Evolutionary conservation across 2,329 filamentous ascomycete species (phyloP).

Genomic region (Stachybotrys echinatus): DNA sequence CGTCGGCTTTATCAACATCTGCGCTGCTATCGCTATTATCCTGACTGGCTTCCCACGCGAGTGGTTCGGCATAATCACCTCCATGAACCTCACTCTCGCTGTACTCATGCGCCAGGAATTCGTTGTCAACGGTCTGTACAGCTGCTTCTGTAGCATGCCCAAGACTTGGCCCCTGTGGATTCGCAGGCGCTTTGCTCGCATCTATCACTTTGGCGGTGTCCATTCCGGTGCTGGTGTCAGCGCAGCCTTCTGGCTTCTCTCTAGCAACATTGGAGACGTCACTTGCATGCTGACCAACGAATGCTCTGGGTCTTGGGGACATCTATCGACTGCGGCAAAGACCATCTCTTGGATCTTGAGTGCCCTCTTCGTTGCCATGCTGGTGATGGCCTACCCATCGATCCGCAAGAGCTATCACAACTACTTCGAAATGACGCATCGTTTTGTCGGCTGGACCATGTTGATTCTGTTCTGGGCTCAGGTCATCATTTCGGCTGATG

Average conservation of each 20-base stretch:
- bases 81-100: slow-evolving; percentile 36
- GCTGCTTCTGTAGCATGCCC: slow-evolving; percentile 28
- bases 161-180: slow-evolving; percentile 35
- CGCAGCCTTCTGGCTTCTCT: slow-evolving; percentile 32
- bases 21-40: not conserved
- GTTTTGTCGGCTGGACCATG: slow-evolving; percentile 61
- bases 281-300: slow-evolving; percentile 12
- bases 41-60: not conserved
- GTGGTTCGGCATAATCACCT: not conserved
- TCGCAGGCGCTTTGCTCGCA: slow-evolving; percentile 31
- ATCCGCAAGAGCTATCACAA: slow-evolving; percentile 57
- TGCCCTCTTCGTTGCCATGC: slow-evolving; percentile 47
- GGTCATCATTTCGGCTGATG: not conserved
- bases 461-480: slow-evolving; percentile 43
- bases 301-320: slow-evolving; percentile 11
- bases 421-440: slow-evolving; percentile 60
- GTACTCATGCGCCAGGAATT: slow-evolving; percentile 43
- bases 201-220: slow-evolving; percentile 40
- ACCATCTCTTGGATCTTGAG: slow-evolving; percentile 48
- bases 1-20: not conserved
- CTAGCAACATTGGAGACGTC: slow-evolving; percentile 20
- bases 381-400: slow-evolving; percentile 52
- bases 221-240: slow-evolving; percentile 34
- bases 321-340: slow-evolving; percentile 36
- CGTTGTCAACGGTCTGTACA: slow-evolving; percentile 39